Evolutionary conservation across 176 grass and related monocot species (phyloP), one percentile per base, ranked within the genome.

Genomic region (Thinopyrum elongatum): DNA sequence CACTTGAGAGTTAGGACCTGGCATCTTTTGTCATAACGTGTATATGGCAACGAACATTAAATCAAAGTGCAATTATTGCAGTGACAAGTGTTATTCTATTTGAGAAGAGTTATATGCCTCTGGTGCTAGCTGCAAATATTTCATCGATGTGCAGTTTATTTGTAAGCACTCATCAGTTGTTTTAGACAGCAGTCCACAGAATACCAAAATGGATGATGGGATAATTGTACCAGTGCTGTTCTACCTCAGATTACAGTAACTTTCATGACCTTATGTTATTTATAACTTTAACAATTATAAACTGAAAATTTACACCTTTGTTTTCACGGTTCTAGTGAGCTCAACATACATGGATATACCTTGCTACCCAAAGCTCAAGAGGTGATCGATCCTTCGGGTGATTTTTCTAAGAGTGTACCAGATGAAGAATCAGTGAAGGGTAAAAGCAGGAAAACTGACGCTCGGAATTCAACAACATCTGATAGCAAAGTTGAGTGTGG

Each of bases 361-460:
- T 68, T 97, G 35, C 86, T 97, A 22, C 93, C 83, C 69, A 97
- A 97, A 82, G 85, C 90, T 65, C 89, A 97, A 79, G 95, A 97
- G 67, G 95, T 94, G 81, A 74, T 79, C 23, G 90, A 91, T 82
- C 90, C 92, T 44, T 77, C 93, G 41, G 95, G 92, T 27, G 81
- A 88, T 86, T 87, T 97, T 62, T 90, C 95, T 28, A 88, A 94
- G 82, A 82, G 74, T 55, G 39, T 78, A 26, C 78, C 17, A 86
- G 39, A 76, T 71, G 46, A 34, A 23, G 8, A 41, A 10, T 41
- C 39, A 41, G 39, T 41, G 39, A 41, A 41, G 39, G 8, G 39
- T 10, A 41, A 41, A 41, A 41, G 39, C 39, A 41, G 8, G 39
- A 41, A 41, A 41, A 2, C 39, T 41, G 39, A 41, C 39, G 8